Conservation (phyloP, 2,329 filamentous ascomycete species). For the Colletotrichum salicis region DNA sequence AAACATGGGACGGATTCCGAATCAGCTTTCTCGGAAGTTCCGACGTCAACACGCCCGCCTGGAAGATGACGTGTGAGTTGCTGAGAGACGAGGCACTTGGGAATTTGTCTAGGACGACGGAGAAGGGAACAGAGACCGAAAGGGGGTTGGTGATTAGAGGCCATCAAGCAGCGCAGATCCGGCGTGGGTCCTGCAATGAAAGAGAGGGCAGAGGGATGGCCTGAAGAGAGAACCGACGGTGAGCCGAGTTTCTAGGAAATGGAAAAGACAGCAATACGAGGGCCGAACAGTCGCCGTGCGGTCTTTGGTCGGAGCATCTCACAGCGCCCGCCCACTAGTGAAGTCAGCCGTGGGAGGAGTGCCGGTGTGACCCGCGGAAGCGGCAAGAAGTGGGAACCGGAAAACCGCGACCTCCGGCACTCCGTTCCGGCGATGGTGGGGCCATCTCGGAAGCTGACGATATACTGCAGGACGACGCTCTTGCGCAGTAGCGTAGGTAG, state of each 20-base stretch:
- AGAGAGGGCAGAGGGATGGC: not conserved
- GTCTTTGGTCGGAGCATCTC: not conserved
- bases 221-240: not conserved
- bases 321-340: no score
- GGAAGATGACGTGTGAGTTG: no score
- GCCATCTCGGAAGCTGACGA: not conserved
- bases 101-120: not conserved
- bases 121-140: not conserved
- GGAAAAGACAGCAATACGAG: no score
- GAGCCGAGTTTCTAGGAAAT: not conserved
- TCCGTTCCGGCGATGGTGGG: not conserved
- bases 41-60: no score
- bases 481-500: not conserved
- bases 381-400: no score
- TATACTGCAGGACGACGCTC: not conserved
- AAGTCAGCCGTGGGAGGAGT: not conserved
- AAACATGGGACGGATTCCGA: no score
- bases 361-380: no score
- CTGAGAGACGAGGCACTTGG: not conserved
- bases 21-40: no score
- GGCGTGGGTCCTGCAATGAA: not conserved
- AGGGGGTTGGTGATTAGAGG: not conserved
- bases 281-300: not conserved
- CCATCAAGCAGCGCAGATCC: not conserved
- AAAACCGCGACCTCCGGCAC: not conserved